Evolutionary conservation across 371 early-diverging fungal genomes (phyloP).

Genomic region (Rhizopus sp.): DNA sequence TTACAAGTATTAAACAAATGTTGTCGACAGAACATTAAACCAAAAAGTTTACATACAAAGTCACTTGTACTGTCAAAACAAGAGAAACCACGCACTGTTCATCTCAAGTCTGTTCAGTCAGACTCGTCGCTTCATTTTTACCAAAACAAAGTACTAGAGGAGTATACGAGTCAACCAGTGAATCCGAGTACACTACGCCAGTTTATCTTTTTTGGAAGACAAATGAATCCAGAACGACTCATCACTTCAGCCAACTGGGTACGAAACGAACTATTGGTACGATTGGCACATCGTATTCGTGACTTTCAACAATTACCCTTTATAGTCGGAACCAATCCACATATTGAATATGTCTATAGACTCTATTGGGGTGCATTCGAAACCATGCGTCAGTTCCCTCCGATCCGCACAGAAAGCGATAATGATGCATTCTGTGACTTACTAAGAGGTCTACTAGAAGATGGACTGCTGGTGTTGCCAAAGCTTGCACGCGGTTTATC

Average conservation of each 20-base stretch:
- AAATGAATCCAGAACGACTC: slow-evolving; percentile 81
- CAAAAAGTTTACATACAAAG: neutral
- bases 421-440: slow-evolving; percentile 77
- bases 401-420: slow-evolving; percentile 70
- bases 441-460: slow-evolving; percentile 69
- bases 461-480: slow-evolving; percentile 84
- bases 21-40: neutral
- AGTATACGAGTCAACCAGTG: slow-evolving; percentile 75
- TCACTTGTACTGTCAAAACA: slow-evolving; percentile 2
- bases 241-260: slow-evolving; percentile 88
- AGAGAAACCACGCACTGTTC: slow-evolving; percentile 15
- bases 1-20: neutral
- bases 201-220: slow-evolving; percentile 91
- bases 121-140: slow-evolving; percentile 82
- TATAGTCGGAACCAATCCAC: slow-evolving; percentile 91
- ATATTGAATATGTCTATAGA: slow-evolving; percentile 81
- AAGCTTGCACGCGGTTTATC: slow-evolving; percentile 83
- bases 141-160: slow-evolving; percentile 86
- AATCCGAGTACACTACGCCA: slow-evolving; percentile 90
- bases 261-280: slow-evolving; percentile 85
- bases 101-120: slow-evolving; percentile 29
- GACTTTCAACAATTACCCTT: slow-evolving; percentile 91
- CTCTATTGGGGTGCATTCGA: slow-evolving; percentile 94
- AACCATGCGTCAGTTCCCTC: slow-evolving; percentile 63
- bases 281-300: slow-evolving; percentile 90